Evolutionary conservation across 371 early-diverging fungal genomes (phyloP).

Genomic region (Mortierella polycephala): DNA sequence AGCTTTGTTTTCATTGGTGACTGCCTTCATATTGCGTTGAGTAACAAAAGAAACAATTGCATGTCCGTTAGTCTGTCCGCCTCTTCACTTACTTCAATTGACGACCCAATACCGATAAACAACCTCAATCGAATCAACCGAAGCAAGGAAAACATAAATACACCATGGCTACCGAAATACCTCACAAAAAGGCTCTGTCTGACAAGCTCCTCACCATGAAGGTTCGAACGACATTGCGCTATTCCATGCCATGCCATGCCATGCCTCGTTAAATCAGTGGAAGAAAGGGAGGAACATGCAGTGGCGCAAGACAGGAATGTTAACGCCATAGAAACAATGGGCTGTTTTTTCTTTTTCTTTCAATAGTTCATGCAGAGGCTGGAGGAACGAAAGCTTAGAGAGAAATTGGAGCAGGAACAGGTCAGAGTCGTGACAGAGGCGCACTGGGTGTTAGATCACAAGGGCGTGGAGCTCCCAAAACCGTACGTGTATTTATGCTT

Average conservation of each 20-base stretch:
- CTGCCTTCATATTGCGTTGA: not conserved
- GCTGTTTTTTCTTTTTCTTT: conserved; percentile 3
- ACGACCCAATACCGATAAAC: not conserved
- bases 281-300: too few species aligned
- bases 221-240: conserved; percentile 18
- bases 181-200: conserved; percentile 57
- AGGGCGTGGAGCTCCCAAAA: conserved; percentile 57
- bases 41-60: not conserved
- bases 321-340: not conserved
- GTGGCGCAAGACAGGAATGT: not conserved
- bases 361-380: conserved; percentile 69
- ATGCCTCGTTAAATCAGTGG: too few species aligned
- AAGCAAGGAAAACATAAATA: conserved; percentile 1
- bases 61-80: not conserved
- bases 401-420: conserved; percentile 58
- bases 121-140: not conserved
- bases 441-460: conserved; percentile 66
- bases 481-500: conserved; percentile 53
- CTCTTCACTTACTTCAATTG: not conserved
- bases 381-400: conserved; percentile 58
- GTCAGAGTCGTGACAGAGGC: conserved; percentile 67
- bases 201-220: conserved; percentile 61
- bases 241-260: too few species aligned
- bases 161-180: conserved; percentile 14
- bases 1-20: not conserved